These are phyloP conservation scores for Hypomyces rosellus DNA, from an alignment of 2,329 filamentous ascomycete genomes.

Conservation along the genomic window DNA sequence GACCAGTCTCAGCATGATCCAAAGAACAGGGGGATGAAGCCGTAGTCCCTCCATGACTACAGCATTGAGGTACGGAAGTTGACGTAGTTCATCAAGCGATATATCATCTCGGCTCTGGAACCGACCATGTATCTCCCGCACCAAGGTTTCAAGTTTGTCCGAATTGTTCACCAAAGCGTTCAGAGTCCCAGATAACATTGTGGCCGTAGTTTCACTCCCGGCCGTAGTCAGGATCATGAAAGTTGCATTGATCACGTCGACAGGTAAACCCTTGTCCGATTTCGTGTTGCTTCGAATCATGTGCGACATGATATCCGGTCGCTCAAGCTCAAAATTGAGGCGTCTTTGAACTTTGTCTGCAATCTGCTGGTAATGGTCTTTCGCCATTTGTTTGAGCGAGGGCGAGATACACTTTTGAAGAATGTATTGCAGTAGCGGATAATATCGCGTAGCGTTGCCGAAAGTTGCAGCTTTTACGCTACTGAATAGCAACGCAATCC, in stretches of 20 bases:
- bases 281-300: slow-evolving; percentile 22
- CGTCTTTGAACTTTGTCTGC: slow-evolving; percentile 19
- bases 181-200: slow-evolving; percentile 19
- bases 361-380: slow-evolving; percentile 12
- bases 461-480: slow-evolving; percentile 7
- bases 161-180: slow-evolving; percentile 27
- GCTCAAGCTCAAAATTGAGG: slow-evolving; percentile 17
- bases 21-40: slow-evolving; percentile 38
- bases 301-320: slow-evolving; percentile 22
- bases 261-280: slow-evolving; percentile 16
- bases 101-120: slow-evolving; percentile 13
- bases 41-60: slow-evolving; percentile 44
- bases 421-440: slow-evolving; percentile 2
- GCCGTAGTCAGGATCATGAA: slow-evolving; percentile 19
- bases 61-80: slow-evolving; percentile 39
- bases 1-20: slow-evolving; percentile 29
- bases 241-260: slow-evolving; percentile 27
- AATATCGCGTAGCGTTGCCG: neutral
- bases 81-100: slow-evolving; percentile 3
- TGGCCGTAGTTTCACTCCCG: slow-evolving; percentile 28
- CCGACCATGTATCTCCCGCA: slow-evolving; percentile 23
- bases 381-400: neutral
- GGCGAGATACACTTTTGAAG: slow-evolving; percentile 5
- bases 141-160: slow-evolving; percentile 22
- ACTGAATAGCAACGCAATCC: slow-evolving; percentile 9